Conservation (phyloP, 2,329 filamentous ascomycete species). For the Boeremia exigua region DNA sequence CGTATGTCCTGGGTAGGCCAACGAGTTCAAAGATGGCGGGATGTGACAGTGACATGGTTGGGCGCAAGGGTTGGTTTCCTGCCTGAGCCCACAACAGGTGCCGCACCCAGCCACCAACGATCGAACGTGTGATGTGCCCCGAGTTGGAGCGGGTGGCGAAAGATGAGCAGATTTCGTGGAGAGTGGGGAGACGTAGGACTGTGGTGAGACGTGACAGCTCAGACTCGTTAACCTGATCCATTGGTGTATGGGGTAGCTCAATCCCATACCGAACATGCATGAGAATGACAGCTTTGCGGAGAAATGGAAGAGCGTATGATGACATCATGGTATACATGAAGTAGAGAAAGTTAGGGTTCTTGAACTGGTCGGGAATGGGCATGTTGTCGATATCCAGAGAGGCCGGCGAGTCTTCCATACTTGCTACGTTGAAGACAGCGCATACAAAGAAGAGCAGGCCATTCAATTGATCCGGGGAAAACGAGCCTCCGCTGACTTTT, state of each 20-base stretch:
- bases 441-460: slow-evolving; percentile 42
- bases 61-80: slow-evolving; percentile 49
- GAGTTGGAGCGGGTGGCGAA: slow-evolving; percentile 48
- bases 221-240: slow-evolving; percentile 65
- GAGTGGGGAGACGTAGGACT: slow-evolving; percentile 74
- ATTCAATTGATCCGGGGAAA: slow-evolving; percentile 37
- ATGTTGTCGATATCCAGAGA: slow-evolving; percentile 35
- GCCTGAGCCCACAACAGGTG: slow-evolving; percentile 59
- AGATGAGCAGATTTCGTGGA: slow-evolving; percentile 77
- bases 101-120: slow-evolving; percentile 75
- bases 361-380: slow-evolving; percentile 30
- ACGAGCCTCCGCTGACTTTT: slow-evolving; percentile 30
- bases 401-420: slow-evolving; percentile 30
- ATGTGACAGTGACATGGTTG: slow-evolving; percentile 68
- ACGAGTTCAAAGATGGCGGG: slow-evolving; percentile 94
- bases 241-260: slow-evolving; percentile 74
- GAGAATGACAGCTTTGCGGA: slow-evolving; percentile 83
- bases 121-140: slow-evolving; percentile 52
- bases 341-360: slow-evolving; percentile 41
- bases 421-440: slow-evolving; percentile 38
- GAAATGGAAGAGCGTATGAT: slow-evolving; percentile 87
- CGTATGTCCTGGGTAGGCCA: slow-evolving; percentile 89
- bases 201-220: slow-evolving; percentile 85
- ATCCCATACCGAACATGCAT: slow-evolving; percentile 88
- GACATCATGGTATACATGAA: slow-evolving; percentile 59